These are phyloP conservation scores for Albophoma yamanashiensis DNA, from an alignment of 2,329 filamentous ascomycete genomes.

Conservation along the genomic window DNA sequence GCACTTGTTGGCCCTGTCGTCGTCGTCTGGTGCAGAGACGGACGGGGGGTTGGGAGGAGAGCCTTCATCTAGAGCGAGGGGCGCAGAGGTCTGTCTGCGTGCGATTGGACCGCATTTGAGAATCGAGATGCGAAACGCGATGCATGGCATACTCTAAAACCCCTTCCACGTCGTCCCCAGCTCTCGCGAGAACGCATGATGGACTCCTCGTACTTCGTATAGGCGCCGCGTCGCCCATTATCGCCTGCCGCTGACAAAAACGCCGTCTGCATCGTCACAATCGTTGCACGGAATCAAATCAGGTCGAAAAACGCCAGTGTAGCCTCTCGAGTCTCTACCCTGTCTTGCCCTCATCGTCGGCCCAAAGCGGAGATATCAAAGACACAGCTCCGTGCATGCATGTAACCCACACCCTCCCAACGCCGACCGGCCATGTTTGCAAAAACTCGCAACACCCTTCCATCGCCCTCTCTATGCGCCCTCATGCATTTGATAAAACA, in stretches of 20 bases:
- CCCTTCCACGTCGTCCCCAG: too few relatives aligned
- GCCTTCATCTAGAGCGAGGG: neutral
- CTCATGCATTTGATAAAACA: neutral
- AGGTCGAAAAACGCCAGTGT: neutral
- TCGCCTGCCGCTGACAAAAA: neutral
- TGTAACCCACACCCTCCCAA: neutral
- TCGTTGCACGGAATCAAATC: neutral
- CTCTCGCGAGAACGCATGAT: too few relatives aligned
- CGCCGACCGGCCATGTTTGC: neutral
- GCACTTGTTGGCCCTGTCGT: neutral
- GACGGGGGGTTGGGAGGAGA: neutral
- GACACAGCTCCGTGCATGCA: neutral
- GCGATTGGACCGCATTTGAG: neutral
- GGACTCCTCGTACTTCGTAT: neutral
- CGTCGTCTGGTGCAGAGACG: neutral
- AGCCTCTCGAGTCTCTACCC: neutral
- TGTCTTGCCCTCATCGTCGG: neutral
- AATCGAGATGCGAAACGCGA: neutral
- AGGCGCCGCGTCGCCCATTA: neutral
- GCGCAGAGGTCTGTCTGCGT: neutral
- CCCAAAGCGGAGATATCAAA: neutral
- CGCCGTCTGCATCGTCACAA: neutral
- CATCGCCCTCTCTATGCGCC: neutral
- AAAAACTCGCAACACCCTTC: neutral
- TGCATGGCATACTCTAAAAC: neutral